Base-by-base conservation (phyloP, 306 rosid genomes). In the Lupinus albus region DNA sequence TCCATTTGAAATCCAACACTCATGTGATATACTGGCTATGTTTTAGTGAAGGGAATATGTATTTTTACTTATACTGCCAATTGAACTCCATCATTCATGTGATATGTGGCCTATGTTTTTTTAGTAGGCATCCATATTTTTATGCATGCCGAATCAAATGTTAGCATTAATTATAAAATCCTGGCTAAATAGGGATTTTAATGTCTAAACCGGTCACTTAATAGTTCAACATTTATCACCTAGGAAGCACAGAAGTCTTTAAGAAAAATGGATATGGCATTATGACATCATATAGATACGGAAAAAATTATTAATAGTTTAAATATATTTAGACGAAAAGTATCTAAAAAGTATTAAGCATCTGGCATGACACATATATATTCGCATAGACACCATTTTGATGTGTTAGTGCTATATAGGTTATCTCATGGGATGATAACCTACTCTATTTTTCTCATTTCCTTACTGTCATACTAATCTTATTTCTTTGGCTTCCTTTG, bases 391-490 rank as follows among this genome's bases (percentile, higher is more conserved):
- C 38, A 33, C 1, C 38, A 33, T 33, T 33, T 33, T 33, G 38
- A 33, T 5, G 38, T 33, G 6, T 33, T 33, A 8, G 38, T 33
- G 38, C 38, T 33, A 6, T 8, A 33, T 33, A 33, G 38, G 38
- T 33, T 5, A 33, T 33, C 38, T 33, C 30, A 21, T 32, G 21
- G 65, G 6, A 67, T 71, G 35, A n/a, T 71, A 39, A 64, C 61
- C 33, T 46, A 36, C 49, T 13, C 50, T n/a, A 46, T 7, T 36
- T 64, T 65, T 49, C 35, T n/a, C 59, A 42, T 7, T 30, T 11
- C 60, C 51, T 63, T 61, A 13, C 18, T 75, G 76, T 57, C 38
- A 46, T 55, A 55, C 32, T 66, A 50, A 63, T 44, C 17, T 77
- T 14, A n/a, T 64, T 28, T 39, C 10, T 62, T 9, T 20, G 5